These are phyloP conservation scores for Zygoascus meyerae DNA, from an alignment of 1,139 yeast species.

Conservation along the genomic window DNA sequence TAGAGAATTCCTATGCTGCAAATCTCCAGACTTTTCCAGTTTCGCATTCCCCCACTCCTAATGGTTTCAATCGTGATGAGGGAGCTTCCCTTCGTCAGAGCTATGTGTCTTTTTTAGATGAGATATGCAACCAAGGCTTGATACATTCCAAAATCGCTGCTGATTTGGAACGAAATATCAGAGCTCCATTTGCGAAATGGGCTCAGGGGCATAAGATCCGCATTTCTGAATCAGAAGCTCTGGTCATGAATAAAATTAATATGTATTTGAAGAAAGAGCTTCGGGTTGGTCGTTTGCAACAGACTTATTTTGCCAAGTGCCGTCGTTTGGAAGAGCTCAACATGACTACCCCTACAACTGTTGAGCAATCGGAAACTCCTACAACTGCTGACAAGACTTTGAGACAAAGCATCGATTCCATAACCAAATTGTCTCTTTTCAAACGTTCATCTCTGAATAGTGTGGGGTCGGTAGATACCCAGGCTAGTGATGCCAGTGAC, in stretches of 20 bases:
- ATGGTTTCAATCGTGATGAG: conserved; percentile 38
- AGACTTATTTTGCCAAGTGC: conserved; percentile 66
- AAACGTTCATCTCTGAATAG: neutral
- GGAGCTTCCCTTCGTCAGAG: conserved; percentile 48
- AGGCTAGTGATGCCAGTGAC: conserved; percentile 1
- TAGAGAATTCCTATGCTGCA: conserved; percentile 57
- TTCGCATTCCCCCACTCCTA: conserved; percentile 24
- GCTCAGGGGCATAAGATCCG: conserved; percentile 62
- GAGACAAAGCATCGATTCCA: neutral
- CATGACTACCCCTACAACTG: neutral
- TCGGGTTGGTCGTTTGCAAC: conserved; percentile 52
- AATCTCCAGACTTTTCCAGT: conserved; percentile 41
- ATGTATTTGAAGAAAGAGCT: conserved; percentile 43
- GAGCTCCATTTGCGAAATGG: conserved; percentile 70
- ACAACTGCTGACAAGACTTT: no score
- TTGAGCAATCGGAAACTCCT: neutral
- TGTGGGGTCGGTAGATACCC: conserved; percentile 2
- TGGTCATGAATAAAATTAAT: conserved; percentile 44
- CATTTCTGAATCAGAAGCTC: conserved; percentile 51
- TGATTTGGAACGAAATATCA: conserved; percentile 52
- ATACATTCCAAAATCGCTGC: conserved; percentile 59
- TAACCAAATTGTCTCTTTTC: conserved; percentile 4
- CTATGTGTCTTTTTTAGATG: conserved; percentile 44
- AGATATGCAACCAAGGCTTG: conserved; percentile 57
- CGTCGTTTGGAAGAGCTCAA: conserved; percentile 56